Evolutionary conservation across 2,329 filamentous ascomycete species (phyloP).

Genomic region (Epichloe scottii): DNA sequence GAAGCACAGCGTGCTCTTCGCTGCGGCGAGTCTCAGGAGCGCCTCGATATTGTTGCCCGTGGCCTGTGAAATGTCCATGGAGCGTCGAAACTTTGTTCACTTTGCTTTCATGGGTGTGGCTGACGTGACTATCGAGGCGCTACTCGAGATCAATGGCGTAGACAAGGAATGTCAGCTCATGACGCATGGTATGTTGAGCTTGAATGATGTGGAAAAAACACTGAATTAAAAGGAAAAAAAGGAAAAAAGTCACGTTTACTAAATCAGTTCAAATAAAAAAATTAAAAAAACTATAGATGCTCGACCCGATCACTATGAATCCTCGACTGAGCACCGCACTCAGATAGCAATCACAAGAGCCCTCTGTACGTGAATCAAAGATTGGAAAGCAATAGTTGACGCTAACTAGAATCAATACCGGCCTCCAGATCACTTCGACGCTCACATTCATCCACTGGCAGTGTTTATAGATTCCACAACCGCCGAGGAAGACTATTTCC

Average conservation of each 20-base stretch:
- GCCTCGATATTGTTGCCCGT: constrained; percentile 62
- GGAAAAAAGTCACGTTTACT: too few relatives aligned
- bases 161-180: constrained; percentile 54
- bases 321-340: constrained; percentile 60
- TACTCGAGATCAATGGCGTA: constrained; percentile 72
- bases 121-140: constrained; percentile 52
- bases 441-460: constrained; percentile 65
- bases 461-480: constrained; percentile 57
- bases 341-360: constrained; percentile 50
- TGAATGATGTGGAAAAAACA: too few relatives aligned
- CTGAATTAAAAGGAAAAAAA: too few relatives aligned
- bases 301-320: constrained; percentile 57
- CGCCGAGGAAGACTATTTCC: constrained; percentile 58
- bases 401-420: background rate
- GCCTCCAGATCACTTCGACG: constrained; percentile 48
- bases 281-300: constrained; percentile 46
- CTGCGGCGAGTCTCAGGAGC: constrained; percentile 61
- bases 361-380: constrained; percentile 34
- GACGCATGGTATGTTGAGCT: constrained; percentile 34
- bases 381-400: background rate
- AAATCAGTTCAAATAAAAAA: background rate
- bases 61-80: constrained; percentile 72
- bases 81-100: constrained; percentile 63
- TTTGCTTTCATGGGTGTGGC: constrained; percentile 67
- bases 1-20: constrained; percentile 69